Conservation (phyloP, 1,284 basidiomycete genomes). For the Schizophyllum amplum region DNA sequence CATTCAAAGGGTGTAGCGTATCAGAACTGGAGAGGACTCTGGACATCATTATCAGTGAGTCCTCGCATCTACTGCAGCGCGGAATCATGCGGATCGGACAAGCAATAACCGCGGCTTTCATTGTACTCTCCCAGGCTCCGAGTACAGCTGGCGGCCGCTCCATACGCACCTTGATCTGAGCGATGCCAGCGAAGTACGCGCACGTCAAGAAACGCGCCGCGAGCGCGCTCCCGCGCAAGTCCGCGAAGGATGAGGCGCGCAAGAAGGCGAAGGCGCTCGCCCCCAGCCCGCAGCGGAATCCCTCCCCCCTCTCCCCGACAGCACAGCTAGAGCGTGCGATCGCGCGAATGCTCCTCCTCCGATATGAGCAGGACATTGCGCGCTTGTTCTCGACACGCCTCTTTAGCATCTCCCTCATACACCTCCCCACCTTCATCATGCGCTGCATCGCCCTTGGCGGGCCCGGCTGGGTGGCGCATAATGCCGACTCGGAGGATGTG, state of each 20-base stretch:
- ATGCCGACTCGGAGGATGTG: conserved; percentile 56
- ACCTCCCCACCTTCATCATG: conserved; percentile 58
- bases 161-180: not conserved
- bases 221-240: conserved; percentile 34
- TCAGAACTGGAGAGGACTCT: too few species aligned
- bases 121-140: too few species aligned
- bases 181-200: conserved; percentile 58
- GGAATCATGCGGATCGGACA: too few species aligned
- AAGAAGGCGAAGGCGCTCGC: conserved; percentile 27
- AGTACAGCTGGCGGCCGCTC: too few species aligned
- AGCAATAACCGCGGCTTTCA: too few species aligned
- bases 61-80: too few species aligned
- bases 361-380: conserved; percentile 63
- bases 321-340: conserved; percentile 57
- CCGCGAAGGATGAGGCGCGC: conserved; percentile 18
- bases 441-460: conserved; percentile 51
- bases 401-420: conserved; percentile 50
- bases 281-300: conserved; percentile 42
- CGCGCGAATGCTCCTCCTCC: conserved; percentile 50
- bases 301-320: conserved; percentile 39
- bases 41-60: too few species aligned
- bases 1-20: too few species aligned
- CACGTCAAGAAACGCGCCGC: conserved; percentile 57
- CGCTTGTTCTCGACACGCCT: conserved; percentile 62
- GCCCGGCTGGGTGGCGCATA: conserved; percentile 57